Conservation (phyloP, 2,329 filamentous ascomycete genomes). For the Botrytis medusae region DNA sequence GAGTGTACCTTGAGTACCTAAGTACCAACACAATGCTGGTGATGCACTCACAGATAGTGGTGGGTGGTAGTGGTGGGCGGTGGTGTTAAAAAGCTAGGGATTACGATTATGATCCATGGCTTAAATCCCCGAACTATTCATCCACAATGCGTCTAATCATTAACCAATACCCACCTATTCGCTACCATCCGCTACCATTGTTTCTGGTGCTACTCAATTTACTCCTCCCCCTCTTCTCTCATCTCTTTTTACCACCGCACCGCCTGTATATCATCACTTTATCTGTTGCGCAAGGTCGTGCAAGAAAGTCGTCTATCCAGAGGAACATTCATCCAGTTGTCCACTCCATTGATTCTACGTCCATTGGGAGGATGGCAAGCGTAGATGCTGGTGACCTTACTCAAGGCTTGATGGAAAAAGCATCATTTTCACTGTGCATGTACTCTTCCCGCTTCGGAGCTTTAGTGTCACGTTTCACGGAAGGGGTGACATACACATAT, state of each 20-base stretch:
- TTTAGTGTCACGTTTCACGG: slow-evolving; percentile 12
- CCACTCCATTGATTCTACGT: neutral
- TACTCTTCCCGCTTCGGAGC: neutral
- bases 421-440: slow-evolving; percentile 14
- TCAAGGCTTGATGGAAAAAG: slow-evolving; percentile 4
- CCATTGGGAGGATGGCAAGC: slow-evolving; percentile 15
- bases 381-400: slow-evolving; percentile 7
- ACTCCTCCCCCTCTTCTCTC: neutral
- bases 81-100: slow-evolving; percentile 1
- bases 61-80: slow-evolving; percentile 3
- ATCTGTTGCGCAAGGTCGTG: slow-evolving; percentile 18
- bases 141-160: slow-evolving; percentile 3
- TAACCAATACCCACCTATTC: neutral
- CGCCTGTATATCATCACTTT: neutral
- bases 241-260: slow-evolving; percentile 13
- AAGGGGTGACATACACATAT: slow-evolving; percentile 3
- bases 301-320: slow-evolving; percentile 8
- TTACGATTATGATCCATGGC: slow-evolving; percentile 9
- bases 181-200: neutral
- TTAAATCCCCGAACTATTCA: slow-evolving; percentile 1
- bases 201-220: neutral
- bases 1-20: neutral
- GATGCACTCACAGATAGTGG: neutral
- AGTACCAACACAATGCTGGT: neutral
- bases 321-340: neutral